A percentile compares a stretch with the other conserved stretches of the same genome.
These are phyloP conservation scores for Blakeslea trispora DNA, from an alignment of 371 early-diverging fungal genomes.

Conservation along the genomic window DNA sequence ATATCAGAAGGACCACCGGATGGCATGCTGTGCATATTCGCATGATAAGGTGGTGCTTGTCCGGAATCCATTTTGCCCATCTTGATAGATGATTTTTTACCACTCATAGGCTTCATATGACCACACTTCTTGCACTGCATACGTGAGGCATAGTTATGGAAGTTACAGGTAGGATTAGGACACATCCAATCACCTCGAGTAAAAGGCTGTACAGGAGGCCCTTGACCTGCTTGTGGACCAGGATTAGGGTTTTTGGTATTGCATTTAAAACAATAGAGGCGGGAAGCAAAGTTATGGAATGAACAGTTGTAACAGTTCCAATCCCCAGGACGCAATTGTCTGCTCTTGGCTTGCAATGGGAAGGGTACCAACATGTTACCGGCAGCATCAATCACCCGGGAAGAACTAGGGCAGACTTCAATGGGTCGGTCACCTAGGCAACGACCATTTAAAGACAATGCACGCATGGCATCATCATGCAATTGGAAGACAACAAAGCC, in stretches of 20 bases:
- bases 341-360: slow-evolving; percentile 53
- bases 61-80: background rate
- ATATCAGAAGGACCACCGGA: slow-evolving; percentile 9
- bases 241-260: slow-evolving; percentile 54
- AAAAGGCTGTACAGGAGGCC: slow-evolving; percentile 23
- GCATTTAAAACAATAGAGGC: slow-evolving; percentile 73
- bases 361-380: slow-evolving; percentile 57
- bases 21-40: slow-evolving; percentile 10
- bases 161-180: slow-evolving; percentile 53
- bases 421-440: slow-evolving; percentile 67
- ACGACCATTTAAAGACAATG: slow-evolving; percentile 67
- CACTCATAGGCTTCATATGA: slow-evolving; percentile 26
- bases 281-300: slow-evolving; percentile 76
- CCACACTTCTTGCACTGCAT: slow-evolving; percentile 47
- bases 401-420: slow-evolving; percentile 67
- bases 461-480: slow-evolving; percentile 65
- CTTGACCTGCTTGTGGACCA: slow-evolving; percentile 21
- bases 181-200: slow-evolving; percentile 56
- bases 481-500: slow-evolving; percentile 60
- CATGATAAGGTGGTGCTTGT: slow-evolving; percentile 9
- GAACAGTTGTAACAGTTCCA: slow-evolving; percentile 78
- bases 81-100: background rate
- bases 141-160: slow-evolving; percentile 60
- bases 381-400: slow-evolving; percentile 58
- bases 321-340: slow-evolving; percentile 64